phyloP scores from a whole-genome alignment of 768 basidiomycete species.

The Symmetrospora coprosmae region DNA sequence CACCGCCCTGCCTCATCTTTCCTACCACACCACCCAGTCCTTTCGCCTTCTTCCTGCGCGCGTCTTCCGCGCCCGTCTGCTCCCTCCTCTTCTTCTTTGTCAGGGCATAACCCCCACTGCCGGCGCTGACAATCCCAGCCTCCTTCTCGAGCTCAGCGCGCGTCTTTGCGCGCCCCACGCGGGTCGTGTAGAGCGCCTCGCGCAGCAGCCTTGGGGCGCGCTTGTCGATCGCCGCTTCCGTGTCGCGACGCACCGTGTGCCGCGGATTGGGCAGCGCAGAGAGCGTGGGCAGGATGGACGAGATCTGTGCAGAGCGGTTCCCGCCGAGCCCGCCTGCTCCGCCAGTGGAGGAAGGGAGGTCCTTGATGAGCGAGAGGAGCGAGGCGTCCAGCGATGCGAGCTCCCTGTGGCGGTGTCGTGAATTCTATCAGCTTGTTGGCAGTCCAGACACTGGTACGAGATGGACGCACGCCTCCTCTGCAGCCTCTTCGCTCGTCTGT shows the following conservation, averaged over 20 bases:
- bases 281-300: background rate
- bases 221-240: slow-evolving; percentile 1
- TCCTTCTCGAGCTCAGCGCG: background rate
- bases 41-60: slow-evolving; percentile 16
- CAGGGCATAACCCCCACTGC: slow-evolving; percentile 2
- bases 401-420: background rate
- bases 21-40: slow-evolving; percentile 8
- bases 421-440: background rate
- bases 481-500: slow-evolving; percentile 7
- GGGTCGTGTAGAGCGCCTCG: slow-evolving; percentile 1
- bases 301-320: background rate
- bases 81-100: slow-evolving; percentile 4
- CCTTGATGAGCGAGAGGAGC: slow-evolving; percentile 5
- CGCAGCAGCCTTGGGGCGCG: background rate
- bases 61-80: slow-evolving; percentile 7
- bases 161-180: background rate
- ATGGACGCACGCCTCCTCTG: slow-evolving; percentile 2
- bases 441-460: background rate
- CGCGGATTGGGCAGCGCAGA: background rate
- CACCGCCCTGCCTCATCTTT: slow-evolving; percentile 18
- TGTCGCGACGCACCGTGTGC: background rate
- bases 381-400: slow-evolving; percentile 18
- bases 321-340: too few species aligned
- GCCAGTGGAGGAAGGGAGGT: slow-evolving; percentile 10
- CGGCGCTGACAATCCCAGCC: background rate